A percentile compares a stretch with the other conserved stretches of the same genome.
phyloP scores from a whole-genome alignment of 331 rosid genomes.

The Prunus yedoensis region DNA sequence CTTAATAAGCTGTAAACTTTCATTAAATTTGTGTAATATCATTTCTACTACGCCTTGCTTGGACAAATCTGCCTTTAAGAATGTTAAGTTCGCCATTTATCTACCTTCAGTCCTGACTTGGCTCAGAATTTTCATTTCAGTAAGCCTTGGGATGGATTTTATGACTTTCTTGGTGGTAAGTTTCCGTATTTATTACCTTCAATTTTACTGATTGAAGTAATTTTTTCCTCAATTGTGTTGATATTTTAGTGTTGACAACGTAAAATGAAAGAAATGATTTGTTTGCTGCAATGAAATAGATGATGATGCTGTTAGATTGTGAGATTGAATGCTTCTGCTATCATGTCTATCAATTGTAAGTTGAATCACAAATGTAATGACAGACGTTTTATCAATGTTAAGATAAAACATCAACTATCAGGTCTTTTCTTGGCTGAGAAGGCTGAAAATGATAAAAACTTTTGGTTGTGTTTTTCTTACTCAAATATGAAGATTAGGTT shows the following conservation, averaged over 20 bases:
- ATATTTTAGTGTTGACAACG: not conserved
- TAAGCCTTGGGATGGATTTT: not conserved
- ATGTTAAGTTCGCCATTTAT: not conserved
- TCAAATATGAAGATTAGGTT: not conserved
- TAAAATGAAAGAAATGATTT: not conserved
- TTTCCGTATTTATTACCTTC: not conserved
- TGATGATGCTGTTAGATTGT: not conserved
- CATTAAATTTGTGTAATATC: conserved; percentile 12
- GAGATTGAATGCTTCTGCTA: not conserved
- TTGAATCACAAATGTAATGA: not conserved
- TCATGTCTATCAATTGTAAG: not conserved
- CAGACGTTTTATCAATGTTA: not conserved
- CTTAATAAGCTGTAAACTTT: conserved; percentile 22
- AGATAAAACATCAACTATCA: not conserved
- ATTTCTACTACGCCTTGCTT: not conserved
- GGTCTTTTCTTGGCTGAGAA: no score
- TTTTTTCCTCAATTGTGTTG: not conserved
- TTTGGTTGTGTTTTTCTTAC: no score
- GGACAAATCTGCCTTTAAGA: not conserved
- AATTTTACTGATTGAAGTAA: not conserved
- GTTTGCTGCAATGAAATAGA: not conserved
- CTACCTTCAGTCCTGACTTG: not conserved
- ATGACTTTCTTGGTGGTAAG: not conserved
- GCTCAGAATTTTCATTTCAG: not conserved
- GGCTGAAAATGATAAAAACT: no score